Percentiles rank a stretch among this genome's conserved stretches.
phyloP scores from a whole-genome alignment of 257 asterid species.

The Verbena officinalis region DNA sequence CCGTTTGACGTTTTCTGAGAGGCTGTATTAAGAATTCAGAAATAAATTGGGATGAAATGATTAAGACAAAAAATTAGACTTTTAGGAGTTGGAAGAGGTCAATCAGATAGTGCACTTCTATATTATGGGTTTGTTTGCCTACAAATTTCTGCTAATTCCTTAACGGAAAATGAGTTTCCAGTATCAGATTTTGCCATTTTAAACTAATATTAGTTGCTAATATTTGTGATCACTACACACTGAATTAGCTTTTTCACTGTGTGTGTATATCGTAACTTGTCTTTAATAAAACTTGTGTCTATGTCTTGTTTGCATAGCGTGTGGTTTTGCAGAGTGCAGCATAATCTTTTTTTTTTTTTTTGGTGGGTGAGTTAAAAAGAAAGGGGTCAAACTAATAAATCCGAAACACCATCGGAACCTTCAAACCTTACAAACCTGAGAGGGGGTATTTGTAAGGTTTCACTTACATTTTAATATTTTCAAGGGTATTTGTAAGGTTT shows the following conservation, averaged over 20 bases:
- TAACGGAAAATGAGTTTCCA: not conserved
- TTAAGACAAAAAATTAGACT: not conserved
- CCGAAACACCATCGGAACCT: too few species aligned
- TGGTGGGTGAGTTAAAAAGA: too few species aligned
- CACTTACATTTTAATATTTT: too few species aligned
- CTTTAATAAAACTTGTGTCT: not conserved
- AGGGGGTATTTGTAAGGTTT: too few species aligned
- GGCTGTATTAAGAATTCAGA: constrained; percentile 18
- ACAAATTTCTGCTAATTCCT: not conserved
- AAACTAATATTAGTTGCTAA: too few species aligned
- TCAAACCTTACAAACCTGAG: too few species aligned
- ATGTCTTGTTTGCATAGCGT: not conserved
- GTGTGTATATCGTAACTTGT: not conserved
- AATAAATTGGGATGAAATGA: constrained; percentile 7
- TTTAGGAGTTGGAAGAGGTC: constrained; percentile 1
- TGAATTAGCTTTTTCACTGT: too few species aligned
- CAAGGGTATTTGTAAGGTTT: too few species aligned
- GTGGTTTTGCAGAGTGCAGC: not conserved
- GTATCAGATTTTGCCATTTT: too few species aligned
- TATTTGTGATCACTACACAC: too few species aligned
- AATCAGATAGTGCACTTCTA: constrained; percentile 10
- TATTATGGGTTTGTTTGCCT: not conserved
- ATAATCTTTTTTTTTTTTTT: too few species aligned
- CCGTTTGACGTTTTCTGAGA: constrained; percentile 30
- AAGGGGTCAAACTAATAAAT: too few species aligned